Evolutionary conservation across 257 asterid genomes (phyloP), one percentile per base, ranked within the genome.

Genomic region (Phtheirospermum japonicum): DNA sequence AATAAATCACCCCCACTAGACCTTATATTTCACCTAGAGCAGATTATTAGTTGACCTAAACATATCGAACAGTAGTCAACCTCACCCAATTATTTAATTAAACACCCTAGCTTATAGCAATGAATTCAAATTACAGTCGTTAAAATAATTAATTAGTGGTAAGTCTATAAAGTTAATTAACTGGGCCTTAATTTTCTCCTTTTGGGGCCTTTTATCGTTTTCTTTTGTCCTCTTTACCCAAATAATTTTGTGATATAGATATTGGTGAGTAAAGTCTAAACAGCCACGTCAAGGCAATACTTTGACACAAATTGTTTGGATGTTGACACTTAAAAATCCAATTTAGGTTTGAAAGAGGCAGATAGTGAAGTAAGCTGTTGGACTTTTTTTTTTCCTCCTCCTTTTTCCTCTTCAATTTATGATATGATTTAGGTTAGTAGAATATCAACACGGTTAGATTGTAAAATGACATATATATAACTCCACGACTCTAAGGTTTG

Each of bases 331-430:
- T 45, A 2, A 64, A 59, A 65, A 70, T 59, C 49, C 34, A 59
- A 62, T 69, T 61, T 75, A 70, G 79, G 79, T 75, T 75, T 60
- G 79, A 75, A 70, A 64, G 69, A 65, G 33, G 59, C 59, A 34
- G 13, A 55, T 66, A 67, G 49, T 75, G 79, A 75, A 59, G 70
- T 70, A 75, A 75, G 76, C 65, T 46, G 7, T 65, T 65, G 31
- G 75, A 65, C 72, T n/a, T 20, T 74, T 69, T 73, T 58, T 23
- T 3, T 23, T 23, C 28, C 3, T 23, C 3, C 2, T 23, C 1
- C 28, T 23, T 23, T 23, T 23, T n/a, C n/a, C 28, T 23, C 28
- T 23, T 23, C 28, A 23, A 23, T 23, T 23, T 1, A 23, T 23
- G 28, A 23, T n/a, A n/a, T 23, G 28, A 23, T 23, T 23, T 23